Percentiles rank a stretch among this genome's conserved stretches.
Conservation (phyloP, 2,329 filamentous ascomycete genomes). For the Fusarium sp. region DNA sequence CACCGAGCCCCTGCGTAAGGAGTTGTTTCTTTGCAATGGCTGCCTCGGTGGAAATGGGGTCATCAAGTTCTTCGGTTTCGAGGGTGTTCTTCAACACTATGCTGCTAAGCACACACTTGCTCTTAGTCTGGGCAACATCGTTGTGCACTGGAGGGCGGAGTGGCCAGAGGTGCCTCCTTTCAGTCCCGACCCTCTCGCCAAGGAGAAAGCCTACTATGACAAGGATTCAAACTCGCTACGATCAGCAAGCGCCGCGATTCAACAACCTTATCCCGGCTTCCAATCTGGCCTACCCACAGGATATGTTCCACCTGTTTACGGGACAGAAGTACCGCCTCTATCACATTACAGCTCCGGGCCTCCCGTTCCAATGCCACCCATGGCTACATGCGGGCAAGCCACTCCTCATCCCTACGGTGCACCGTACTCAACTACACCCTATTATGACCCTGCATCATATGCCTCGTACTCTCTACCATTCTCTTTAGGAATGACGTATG, state of each 20-base stretch:
- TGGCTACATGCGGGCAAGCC: slow-evolving; percentile 20
- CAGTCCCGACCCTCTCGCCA: slow-evolving; percentile 67
- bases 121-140: slow-evolving; percentile 77
- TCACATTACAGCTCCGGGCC: slow-evolving; percentile 26
- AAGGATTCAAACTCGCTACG: slow-evolving; percentile 19
- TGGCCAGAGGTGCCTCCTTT: slow-evolving; percentile 85
- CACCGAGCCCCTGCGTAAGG: slow-evolving; percentile 75
- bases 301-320: slow-evolving; percentile 37
- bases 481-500: slow-evolving; percentile 8
- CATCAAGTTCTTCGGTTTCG: slow-evolving; percentile 79
- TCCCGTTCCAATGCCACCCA: slow-evolving; percentile 11
- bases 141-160: slow-evolving; percentile 84
- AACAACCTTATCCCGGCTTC: slow-evolving; percentile 26
- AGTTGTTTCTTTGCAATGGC: slow-evolving; percentile 80
- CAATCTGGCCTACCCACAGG: slow-evolving; percentile 20
- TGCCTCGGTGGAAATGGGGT: slow-evolving; percentile 67
- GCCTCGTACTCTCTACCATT: slow-evolving; percentile 27
- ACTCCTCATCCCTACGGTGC: slow-evolving; percentile 28
- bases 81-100: slow-evolving; percentile 85
- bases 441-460: slow-evolving; percentile 28
- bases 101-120: slow-evolving; percentile 82
- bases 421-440: slow-evolving; percentile 20
- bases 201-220: slow-evolving; percentile 39
- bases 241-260: slow-evolving; percentile 1
- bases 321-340: slow-evolving; percentile 12